Conservation (phyloP, 2,329 filamentous ascomycete species). For the Gnomoniopsis sp. region DNA sequence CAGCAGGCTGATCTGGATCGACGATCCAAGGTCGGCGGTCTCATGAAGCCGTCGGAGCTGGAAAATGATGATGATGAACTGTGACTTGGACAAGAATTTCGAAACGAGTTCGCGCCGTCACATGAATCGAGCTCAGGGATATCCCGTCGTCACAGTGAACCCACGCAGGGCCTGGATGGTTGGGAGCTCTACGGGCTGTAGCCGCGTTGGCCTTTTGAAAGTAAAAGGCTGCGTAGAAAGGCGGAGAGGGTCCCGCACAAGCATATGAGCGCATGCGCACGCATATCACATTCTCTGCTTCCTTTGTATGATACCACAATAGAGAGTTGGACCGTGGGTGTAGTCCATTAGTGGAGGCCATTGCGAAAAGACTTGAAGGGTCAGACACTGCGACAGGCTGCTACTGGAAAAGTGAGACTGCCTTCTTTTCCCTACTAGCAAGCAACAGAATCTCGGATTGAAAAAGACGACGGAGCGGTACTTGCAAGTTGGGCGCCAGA, state of each 20-base stretch:
- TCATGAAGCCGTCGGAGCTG: slow-evolving; percentile 96
- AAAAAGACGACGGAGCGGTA: not conserved
- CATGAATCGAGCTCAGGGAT: slow-evolving; percentile 27
- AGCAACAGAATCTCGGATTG: slow-evolving; percentile 10
- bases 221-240: not conserved
- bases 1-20: slow-evolving; percentile 88
- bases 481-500: not conserved
- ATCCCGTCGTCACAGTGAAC: slow-evolving; percentile 4
- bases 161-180: slow-evolving; percentile 27
- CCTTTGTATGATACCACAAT: slow-evolving; percentile 20
- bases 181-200: slow-evolving; percentile 35
- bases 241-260: not conserved
- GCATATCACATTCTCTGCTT: slow-evolving; percentile 15
- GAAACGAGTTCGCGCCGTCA: slow-evolving; percentile 54
- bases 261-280: slow-evolving; percentile 4
- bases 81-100: slow-evolving; percentile 74
- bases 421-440: slow-evolving; percentile 5
- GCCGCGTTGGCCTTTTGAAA: slow-evolving; percentile 2
- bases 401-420: slow-evolving; percentile 1
- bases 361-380: not conserved
- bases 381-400: not conserved
- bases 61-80: slow-evolving; percentile 82
- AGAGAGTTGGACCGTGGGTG: slow-evolving; percentile 9
- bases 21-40: slow-evolving; percentile 88
- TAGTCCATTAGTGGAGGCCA: slow-evolving; percentile 1